Evolutionary conservation across 768 basidiomycete genomes (phyloP).

Genomic region (Dendrothele bispora): DNA sequence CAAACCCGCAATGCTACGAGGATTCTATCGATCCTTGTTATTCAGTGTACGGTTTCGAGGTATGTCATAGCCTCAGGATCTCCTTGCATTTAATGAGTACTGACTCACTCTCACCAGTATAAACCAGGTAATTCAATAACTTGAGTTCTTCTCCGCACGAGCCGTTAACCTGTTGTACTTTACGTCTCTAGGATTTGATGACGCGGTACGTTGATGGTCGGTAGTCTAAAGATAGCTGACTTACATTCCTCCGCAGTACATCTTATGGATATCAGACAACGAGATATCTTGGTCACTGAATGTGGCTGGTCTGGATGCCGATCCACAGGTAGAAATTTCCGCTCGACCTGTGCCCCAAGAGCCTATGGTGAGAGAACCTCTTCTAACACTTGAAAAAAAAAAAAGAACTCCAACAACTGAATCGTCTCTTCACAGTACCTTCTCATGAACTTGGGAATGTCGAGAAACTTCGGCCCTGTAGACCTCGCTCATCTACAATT

Average conservation of each 20-base stretch:
- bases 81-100: too few relatives aligned
- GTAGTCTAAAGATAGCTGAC: constrained; percentile 19
- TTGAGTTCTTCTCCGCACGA: too few relatives aligned
- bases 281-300: constrained; percentile 58
- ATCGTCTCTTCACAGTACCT: constrained; percentile 47
- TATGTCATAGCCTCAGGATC: too few relatives aligned
- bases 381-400: too few relatives aligned
- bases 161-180: too few relatives aligned
- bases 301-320: constrained; percentile 46
- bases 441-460: constrained; percentile 71
- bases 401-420: neutral
- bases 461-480: constrained; percentile 64
- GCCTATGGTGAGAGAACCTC: constrained; percentile 63
- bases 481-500: constrained; percentile 51
- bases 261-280: constrained; percentile 67
- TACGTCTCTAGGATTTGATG: constrained; percentile 37
- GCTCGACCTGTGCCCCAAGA: constrained; percentile 65
- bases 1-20: constrained; percentile 48
- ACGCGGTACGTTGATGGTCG: constrained; percentile 34
- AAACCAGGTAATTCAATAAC: too few relatives aligned
- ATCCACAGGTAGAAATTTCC: constrained; percentile 52
- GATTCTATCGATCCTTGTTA: constrained; percentile 44
- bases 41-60: constrained; percentile 64
- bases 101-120: too few relatives aligned
- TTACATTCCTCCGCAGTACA: constrained; percentile 49